Base-by-base conservation (phyloP, 805 yeast species). In the Saccharomycopsis fermentans region DNA sequence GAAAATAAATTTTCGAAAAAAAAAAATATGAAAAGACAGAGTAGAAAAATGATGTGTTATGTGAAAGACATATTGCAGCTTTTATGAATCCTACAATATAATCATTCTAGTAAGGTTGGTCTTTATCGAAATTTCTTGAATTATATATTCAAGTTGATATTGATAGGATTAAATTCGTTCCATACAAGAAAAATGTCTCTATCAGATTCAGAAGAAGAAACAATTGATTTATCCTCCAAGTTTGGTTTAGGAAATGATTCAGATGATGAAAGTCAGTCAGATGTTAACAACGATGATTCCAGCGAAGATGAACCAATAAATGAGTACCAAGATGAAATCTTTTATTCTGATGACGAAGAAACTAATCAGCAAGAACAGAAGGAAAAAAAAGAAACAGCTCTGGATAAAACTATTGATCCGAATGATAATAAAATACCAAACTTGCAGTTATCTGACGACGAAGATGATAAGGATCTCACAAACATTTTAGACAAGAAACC, bases 271-370 rank as follows among this genome's bases (percentile, higher is more conserved):
- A 74, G 74, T 1, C 77, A 69, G 9, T 69, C 59, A 14, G 67
- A 64, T 54, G 70, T 67, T 19, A 69, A 63, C 40, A 69, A 64
- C 6, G 68, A 57, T 11, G 67, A 62, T 3, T 65, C 21, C 60
- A 70, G 66, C 47, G 77, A 66, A 16, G 69, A 65, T 14, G 69
- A 66, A 19, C 63, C 63, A 4, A 70, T 68, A 16, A 67, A 62
- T 12, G 79, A 77, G 52, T 64, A 77, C 19, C 84, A 81, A 68
- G 86, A 82, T 66, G 80, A 79, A 63, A 78, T 83, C 35, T 62
- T 78, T 35, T 71, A 75, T 39, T 74, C 78, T 52, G 81, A 78
- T 56, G 54, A 35, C 4, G 59, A 52, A 17, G 43, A 24, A 12
- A 37, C 26, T 26, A 14, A 43, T 72, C 64, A 67, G 70, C 65